Base-by-base conservation (phyloP, 306 rosid genomes). In the Hylodesmum podocarpum region DNA sequence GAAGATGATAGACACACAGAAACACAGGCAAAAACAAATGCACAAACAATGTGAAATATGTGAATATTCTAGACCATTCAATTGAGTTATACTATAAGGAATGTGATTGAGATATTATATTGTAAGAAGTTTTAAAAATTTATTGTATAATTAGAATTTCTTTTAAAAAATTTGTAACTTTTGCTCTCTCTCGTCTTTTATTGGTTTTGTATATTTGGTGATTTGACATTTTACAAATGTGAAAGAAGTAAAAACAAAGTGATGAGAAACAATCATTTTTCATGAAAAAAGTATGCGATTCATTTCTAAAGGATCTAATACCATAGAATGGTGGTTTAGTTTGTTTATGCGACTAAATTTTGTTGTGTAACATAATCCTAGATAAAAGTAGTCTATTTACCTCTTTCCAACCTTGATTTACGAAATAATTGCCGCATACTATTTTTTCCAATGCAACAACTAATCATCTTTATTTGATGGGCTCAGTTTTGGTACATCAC, bases 391-490 rank as follows among this genome's bases (percentile, higher is more conserved):
- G 44, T 43, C 58, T 50, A 25, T 55, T 10, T 90, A 92, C 98
- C 97, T 89, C 78, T 88, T 86, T 91, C 91, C 18, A 91, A 82
- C 16, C 98, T 91, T 66, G 99, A 89, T 76, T 73, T 86, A 5
- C 88, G 88, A 71, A 68, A 58, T 22, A 80, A 84, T 61, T 77
- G 89, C 18, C 79, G 84, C 36, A 83, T 70, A 6, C 78, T 82
- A 66, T 79, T 84, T 75, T 85, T 90, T 82, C 82, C 78, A 78
- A 41, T 72, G 82, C 71, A 81, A 85, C 14, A 73, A 81, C 51
- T 89, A 97, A 6, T 84, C 89, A 16, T 80, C 58, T 78, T 65
- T 82, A 64, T 70, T 44, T 22, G 86, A 70, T 72, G 67, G 87
- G 31, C 75, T 57, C 37, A 78, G 15, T 57, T 79, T 78, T 4